phyloP scores from a whole-genome alignment of 192 early-diverging fungal genomes.

The Radiomyces spectabilis region DNA sequence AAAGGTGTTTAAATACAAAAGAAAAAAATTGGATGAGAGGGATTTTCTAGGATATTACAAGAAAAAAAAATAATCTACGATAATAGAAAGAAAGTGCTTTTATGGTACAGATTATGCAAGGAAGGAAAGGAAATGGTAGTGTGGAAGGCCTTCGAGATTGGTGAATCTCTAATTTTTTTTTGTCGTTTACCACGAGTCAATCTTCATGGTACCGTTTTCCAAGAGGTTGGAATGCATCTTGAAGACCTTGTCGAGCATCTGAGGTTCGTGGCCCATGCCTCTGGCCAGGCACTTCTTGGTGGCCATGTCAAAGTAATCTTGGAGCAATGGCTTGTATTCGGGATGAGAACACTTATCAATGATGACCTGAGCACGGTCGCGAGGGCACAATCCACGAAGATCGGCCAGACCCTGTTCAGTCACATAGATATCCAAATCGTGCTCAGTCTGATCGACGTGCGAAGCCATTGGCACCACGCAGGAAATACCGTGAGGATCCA shows the following conservation, averaged over 20 bases:
- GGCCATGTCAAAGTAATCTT: constrained; percentile 32
- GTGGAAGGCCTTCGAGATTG: neutral
- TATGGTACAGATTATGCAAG: neutral
- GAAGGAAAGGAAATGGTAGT: neutral
- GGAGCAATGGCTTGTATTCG: constrained; percentile 27
- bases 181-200: constrained; percentile 25
- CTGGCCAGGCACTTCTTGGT: constrained; percentile 26
- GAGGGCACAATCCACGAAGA: constrained; percentile 29
- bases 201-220: constrained; percentile 34
- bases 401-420: constrained; percentile 39
- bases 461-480: constrained; percentile 34
- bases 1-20: neutral
- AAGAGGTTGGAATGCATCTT: constrained; percentile 34
- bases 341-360: constrained; percentile 38
- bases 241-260: constrained; percentile 36
- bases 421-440: constrained; percentile 34
- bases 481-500: constrained; percentile 27
- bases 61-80: neutral
- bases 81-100: neutral
- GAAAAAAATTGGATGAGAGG: neutral
- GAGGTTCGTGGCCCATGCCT: constrained; percentile 34
- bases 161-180: neutral
- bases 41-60: neutral
- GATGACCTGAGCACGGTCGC: constrained; percentile 33
- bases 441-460: constrained; percentile 35